phyloP scores from a whole-genome alignment of 345 rosid genomes.

The Syzygium grande region DNA sequence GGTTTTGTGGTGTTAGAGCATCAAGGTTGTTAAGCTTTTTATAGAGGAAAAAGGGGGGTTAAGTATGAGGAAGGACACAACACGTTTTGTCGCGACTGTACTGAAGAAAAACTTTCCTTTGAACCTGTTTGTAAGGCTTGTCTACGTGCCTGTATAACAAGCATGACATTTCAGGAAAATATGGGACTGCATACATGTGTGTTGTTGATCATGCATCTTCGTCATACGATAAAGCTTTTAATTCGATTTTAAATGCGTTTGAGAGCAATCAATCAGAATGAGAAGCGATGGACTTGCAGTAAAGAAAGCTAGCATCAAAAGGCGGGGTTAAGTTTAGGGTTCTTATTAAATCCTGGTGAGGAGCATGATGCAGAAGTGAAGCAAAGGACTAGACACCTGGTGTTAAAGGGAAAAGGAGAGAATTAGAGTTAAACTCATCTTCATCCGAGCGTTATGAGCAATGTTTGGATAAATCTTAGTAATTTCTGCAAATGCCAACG shows the following conservation, averaged over 20 bases:
- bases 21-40: neutral
- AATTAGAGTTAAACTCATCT: neutral
- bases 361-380: neutral
- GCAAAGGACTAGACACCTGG: neutral
- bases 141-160: neutral
- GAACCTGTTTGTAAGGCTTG: neutral
- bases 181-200: neutral
- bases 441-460: neutral
- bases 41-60: neutral
- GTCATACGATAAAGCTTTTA: neutral
- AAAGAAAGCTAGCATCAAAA: neutral
- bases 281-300: neutral
- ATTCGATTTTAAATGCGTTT: neutral
- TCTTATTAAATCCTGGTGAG: neutral
- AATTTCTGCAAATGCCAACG: neutral
- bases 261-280: neutral
- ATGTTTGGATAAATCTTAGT: neutral
- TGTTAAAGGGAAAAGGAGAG: neutral
- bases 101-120: neutral
- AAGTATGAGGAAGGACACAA: neutral
- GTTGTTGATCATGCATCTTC: neutral
- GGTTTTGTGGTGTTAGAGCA: neutral
- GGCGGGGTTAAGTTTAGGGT: neutral
- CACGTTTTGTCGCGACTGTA: neutral
- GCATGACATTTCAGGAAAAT: neutral